phyloP scores from a whole-genome alignment of 192 early-diverging fungal genomes.

The Haplosporangium gracile region DNA sequence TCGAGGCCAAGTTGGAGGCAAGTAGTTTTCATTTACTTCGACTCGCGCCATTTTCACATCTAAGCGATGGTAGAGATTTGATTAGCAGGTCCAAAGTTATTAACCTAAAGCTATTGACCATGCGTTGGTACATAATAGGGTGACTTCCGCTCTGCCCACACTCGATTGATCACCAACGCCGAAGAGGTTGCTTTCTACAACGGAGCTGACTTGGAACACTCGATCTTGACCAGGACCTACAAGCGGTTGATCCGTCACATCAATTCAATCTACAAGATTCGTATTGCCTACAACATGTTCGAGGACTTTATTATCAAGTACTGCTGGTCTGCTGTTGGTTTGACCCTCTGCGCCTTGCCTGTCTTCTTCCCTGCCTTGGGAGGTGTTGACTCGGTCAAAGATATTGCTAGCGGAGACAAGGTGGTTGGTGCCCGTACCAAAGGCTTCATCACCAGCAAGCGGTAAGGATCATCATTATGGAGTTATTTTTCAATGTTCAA shows the following conservation, averaged over 20 bases:
- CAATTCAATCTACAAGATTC: slow-evolving; percentile 86
- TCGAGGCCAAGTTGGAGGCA: slow-evolving; percentile 87
- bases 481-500: not conserved
- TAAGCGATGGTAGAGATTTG: no score
- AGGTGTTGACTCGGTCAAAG: slow-evolving; percentile 54
- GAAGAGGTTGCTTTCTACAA: slow-evolving; percentile 97
- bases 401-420: slow-evolving; percentile 55
- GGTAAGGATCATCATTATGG: slow-evolving; percentile 37
- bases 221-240: slow-evolving; percentile 84
- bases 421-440: slow-evolving; percentile 76
- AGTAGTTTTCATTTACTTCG: not conserved
- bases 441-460: slow-evolving; percentile 92
- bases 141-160: slow-evolving; percentile 94
- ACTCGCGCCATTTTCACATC: no score
- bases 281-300: slow-evolving; percentile 95
- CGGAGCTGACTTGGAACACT: slow-evolving; percentile 90
- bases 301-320: slow-evolving; percentile 98
- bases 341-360: slow-evolving; percentile 86
- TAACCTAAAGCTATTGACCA: not conserved
- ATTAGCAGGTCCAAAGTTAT: not conserved
- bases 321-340: slow-evolving; percentile 92
- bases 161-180: slow-evolving; percentile 95
- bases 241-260: slow-evolving; percentile 85
- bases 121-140: slow-evolving; percentile 58
- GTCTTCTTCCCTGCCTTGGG: slow-evolving; percentile 83